Base-by-base conservation (phyloP, 1,139 yeast genomes). In the Arxiozyma telluris region DNA sequence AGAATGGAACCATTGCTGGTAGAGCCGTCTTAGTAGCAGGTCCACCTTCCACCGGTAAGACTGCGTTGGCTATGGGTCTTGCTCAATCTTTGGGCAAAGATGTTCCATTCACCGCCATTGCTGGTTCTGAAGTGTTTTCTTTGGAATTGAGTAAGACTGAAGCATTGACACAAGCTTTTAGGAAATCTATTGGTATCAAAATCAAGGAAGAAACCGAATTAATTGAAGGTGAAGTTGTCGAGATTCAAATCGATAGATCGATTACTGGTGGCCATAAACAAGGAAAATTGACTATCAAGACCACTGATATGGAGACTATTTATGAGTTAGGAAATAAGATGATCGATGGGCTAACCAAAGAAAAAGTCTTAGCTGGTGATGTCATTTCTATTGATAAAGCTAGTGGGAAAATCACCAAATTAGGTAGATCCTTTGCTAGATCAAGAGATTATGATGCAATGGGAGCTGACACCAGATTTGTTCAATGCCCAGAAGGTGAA, bases 401-500 rank as follows among this genome's bases (percentile, higher is more conserved):
- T 2, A 82, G 90, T 55, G 99, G 98, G 53, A 89, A 90, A 66
- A 88, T 93, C 64, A 83, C 95, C 50, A 93, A 91, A 72, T 78
- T 94, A 59, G 99, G 99, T 57, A 83, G 96, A 69, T 90, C 97
- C 1, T 93, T 89, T 71, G 84, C 98, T 12, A 81, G 98, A 63
- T 95, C 98, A 4, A 80, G 98, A 68, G 98, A 94, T 72, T 94
- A 93, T 71, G 99, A 94, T 72, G 98, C 98, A 45, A 93, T 93
- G 97, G 98, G 98, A 7, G 96, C 97, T 49, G 98, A 94, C 64
- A 90, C 97, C 45, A 90, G 89, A 71, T 94, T 93, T 71, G 96
- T 94, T 51, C 97, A 93, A 71, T 89, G 97, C 70, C 99, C 99
- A 41, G 98, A 93, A 71, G 99, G 99, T 51, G 99, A 94, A 76